Conservation (phyloP, 345 rosid genomes). For the Euphorbia peplus region DNA sequence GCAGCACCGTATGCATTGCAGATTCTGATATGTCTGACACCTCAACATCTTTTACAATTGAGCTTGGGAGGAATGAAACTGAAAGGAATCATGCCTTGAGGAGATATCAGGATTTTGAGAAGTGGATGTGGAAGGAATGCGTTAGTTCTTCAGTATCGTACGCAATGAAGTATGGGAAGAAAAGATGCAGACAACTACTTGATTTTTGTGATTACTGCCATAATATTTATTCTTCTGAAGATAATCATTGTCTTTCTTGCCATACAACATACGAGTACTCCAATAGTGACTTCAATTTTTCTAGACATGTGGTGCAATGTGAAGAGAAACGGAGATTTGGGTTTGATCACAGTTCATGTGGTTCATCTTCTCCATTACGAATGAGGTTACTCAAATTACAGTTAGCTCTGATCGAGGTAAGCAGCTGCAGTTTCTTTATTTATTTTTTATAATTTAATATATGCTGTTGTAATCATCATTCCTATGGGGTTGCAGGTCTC, state of each 20-base stretch:
- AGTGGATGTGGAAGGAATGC: constrained; percentile 76
- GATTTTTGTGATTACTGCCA: constrained; percentile 53
- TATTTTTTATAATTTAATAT: background rate
- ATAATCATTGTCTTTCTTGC: constrained; percentile 50
- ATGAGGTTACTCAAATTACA: constrained; percentile 60
- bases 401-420: constrained; percentile 67
- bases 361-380: constrained; percentile 47
- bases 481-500: constrained; percentile 48
- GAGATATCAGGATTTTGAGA: constrained; percentile 74
- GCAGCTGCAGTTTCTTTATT: constrained; percentile 13
- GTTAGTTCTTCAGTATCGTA: constrained; percentile 33
- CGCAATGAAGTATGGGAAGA: constrained; percentile 57
- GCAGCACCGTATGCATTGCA: constrained; percentile 33
- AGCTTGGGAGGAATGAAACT: constrained; percentile 45
- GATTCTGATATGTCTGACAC: constrained; percentile 49
- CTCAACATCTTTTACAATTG: constrained; percentile 58
- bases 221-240: constrained; percentile 41
- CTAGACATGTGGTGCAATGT: constrained; percentile 44
- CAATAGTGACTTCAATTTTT: constrained; percentile 32
- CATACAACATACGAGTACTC: constrained; percentile 33
- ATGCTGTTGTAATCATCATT: constrained; percentile 6
- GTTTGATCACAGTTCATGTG: constrained; percentile 18
- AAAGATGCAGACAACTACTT: constrained; percentile 46
- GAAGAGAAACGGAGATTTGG: constrained; percentile 25
- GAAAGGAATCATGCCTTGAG: constrained; percentile 44